Conservation (phyloP, 2,329 filamentous ascomycete genomes). For the Coniochaeta ligniaria region DNA sequence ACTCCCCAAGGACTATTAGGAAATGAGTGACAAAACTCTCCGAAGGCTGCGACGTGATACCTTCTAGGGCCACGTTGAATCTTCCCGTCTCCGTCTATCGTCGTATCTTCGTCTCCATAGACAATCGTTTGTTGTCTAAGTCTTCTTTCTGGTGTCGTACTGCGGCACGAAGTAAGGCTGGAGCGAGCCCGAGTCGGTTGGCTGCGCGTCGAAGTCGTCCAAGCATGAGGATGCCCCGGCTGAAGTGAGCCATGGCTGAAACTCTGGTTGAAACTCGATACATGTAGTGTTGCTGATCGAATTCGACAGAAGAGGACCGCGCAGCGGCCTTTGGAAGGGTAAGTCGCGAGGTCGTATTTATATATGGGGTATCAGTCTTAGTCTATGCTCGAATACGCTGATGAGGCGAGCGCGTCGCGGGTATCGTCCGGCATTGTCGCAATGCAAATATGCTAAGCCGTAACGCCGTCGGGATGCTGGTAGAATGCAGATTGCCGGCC, state of each 20-base stretch:
- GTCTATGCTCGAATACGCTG: not conserved
- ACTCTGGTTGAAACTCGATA: too few species aligned
- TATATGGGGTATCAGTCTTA: not conserved
- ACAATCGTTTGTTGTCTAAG: not conserved
- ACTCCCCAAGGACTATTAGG: not conserved
- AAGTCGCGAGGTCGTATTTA: not conserved
- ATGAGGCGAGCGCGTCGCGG: not conserved
- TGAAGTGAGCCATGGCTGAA: not conserved
- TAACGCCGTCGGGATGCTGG: not conserved
- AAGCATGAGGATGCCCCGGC: not conserved
- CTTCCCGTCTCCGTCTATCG: not conserved
- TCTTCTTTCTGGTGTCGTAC: not conserved
- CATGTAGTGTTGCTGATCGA: not conserved
- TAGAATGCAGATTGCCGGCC: not conserved
- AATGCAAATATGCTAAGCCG: not conserved
- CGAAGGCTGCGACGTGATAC: not conserved
- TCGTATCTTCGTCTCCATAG: not conserved
- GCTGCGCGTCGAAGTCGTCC: not conserved
- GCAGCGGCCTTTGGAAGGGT: not conserved
- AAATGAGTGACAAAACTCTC: not conserved
- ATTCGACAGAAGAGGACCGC: not conserved
- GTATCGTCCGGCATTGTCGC: not conserved
- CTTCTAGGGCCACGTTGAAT: not conserved
- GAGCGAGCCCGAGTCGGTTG: not conserved
- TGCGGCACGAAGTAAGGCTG: not conserved